Evolutionary conservation across 1,139 yeast species (phyloP).

Genomic region (Eremothecium gossypii): DNA sequence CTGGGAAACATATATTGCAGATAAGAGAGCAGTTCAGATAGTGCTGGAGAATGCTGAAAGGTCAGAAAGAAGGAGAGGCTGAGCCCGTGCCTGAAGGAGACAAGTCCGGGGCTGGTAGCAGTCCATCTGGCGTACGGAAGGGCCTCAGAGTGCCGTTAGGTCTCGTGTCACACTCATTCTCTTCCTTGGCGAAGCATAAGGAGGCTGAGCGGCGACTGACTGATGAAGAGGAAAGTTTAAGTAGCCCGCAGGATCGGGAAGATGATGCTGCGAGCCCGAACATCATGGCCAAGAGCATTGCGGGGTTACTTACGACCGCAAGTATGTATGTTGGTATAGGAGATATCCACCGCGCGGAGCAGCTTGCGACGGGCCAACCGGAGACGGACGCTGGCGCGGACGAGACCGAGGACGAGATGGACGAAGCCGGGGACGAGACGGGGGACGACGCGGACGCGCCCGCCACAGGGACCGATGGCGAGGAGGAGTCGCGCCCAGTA

Average conservation of each 20-base stretch:
- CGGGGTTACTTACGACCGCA: conserved; percentile 43
- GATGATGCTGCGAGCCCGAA: conserved; percentile 32
- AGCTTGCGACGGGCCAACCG: conserved; percentile 19
- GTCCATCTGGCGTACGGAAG: background rate
- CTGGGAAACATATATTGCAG: no score
- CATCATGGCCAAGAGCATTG: conserved; percentile 39
- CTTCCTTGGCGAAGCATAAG: background rate
- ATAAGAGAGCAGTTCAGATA: no score
- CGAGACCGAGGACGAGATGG: conserved; percentile 6
- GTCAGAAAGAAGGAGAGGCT: no score
- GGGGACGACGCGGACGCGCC: conserved; percentile 1
- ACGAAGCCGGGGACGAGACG: conserved; percentile 3
- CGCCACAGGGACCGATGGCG: background rate
- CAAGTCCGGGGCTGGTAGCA: no score
- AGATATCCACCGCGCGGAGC: conserved; percentile 20
- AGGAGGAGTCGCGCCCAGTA: conserved; percentile 7
- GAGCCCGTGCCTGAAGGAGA: no score
- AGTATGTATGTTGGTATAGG: conserved; percentile 43
- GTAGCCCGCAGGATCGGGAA: conserved; percentile 6
- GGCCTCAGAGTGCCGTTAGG: conserved; percentile 2
- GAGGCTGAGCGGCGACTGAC: background rate
- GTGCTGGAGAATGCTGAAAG: no score
- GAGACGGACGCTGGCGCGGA: conserved; percentile 9
- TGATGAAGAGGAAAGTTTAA: background rate
- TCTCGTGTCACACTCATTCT: background rate